Percentiles rank a stretch among this genome's conserved stretches.
Evolutionary conservation across 768 basidiomycete species (phyloP).

Genomic region (Pisolithus microcarpus): DNA sequence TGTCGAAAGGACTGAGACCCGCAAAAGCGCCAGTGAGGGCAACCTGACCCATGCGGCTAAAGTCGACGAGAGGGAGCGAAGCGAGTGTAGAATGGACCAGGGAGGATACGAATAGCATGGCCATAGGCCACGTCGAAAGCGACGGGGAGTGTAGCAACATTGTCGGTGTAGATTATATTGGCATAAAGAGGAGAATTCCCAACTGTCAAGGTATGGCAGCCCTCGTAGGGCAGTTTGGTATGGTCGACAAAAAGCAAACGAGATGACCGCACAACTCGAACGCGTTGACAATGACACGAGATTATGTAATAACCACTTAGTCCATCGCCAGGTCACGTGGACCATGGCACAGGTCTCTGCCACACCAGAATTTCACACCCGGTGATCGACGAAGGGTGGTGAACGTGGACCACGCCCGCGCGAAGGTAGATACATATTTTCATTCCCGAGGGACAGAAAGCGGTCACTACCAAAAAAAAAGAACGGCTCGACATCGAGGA

Average conservation of each 20-base stretch:
- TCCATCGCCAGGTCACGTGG: too few relatives aligned
- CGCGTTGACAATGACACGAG: too few relatives aligned
- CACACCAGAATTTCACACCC: too few relatives aligned
- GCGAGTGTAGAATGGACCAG: conserved; percentile 23
- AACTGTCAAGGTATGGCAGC: conserved; percentile 5
- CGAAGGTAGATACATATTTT: neutral
- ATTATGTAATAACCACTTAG: too few relatives aligned
- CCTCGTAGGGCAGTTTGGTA: neutral
- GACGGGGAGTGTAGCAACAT: conserved; percentile 7
- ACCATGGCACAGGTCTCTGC: too few relatives aligned
- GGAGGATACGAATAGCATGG: conserved; percentile 10
- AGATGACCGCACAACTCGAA: too few relatives aligned
- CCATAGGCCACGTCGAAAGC: conserved; percentile 18
- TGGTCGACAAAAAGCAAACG: too few relatives aligned
- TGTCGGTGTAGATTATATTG: neutral
- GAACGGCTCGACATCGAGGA: neutral
- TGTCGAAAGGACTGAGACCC: conserved; percentile 73
- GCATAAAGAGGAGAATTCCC: conserved; percentile 1
- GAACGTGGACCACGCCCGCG: too few relatives aligned
- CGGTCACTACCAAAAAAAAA: neutral
- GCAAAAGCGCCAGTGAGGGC: conserved; percentile 84
- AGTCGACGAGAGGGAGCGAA: conserved; percentile 55
- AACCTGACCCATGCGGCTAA: conserved; percentile 83
- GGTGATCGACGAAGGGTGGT: too few relatives aligned
- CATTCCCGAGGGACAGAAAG: neutral